Conservation (phyloP, 208 protist species). For the Leishmania guyanensis region DNA sequence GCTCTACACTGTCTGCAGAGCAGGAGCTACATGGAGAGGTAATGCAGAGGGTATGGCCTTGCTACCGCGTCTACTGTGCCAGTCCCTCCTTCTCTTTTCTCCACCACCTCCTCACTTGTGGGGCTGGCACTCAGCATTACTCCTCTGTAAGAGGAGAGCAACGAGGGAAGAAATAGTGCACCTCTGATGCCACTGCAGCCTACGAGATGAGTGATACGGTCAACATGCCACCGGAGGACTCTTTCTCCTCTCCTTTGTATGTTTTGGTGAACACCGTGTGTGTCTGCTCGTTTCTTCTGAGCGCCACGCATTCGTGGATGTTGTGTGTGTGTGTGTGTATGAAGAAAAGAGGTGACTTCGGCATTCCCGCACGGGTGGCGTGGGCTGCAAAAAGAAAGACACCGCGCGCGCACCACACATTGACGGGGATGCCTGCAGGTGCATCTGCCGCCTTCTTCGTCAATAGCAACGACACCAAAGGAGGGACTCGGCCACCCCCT, state of each 20-base stretch:
- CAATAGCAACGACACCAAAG: too few relatives aligned
- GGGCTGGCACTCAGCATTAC: not conserved
- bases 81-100: not conserved
- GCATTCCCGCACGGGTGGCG: not conserved
- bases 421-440: too few relatives aligned
- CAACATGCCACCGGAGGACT: not conserved
- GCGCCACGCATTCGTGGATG: not conserved
- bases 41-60: not conserved
- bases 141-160: not conserved
- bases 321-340: constrained; percentile 6
- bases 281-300: not conserved
- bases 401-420: not conserved
- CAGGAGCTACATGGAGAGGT: not conserved
- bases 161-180: not conserved
- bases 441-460: not conserved
- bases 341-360: not conserved
- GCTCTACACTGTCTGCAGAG: not conserved
- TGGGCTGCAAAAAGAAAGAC: not conserved
- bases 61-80: not conserved
- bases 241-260: not conserved
- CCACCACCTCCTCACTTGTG: not conserved
- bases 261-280: not conserved
- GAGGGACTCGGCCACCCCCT: not conserved
- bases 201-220: not conserved
- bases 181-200: not conserved